Conservation (phyloP, 768 basidiomycete species). For the Hygrophorus russula region DNA sequence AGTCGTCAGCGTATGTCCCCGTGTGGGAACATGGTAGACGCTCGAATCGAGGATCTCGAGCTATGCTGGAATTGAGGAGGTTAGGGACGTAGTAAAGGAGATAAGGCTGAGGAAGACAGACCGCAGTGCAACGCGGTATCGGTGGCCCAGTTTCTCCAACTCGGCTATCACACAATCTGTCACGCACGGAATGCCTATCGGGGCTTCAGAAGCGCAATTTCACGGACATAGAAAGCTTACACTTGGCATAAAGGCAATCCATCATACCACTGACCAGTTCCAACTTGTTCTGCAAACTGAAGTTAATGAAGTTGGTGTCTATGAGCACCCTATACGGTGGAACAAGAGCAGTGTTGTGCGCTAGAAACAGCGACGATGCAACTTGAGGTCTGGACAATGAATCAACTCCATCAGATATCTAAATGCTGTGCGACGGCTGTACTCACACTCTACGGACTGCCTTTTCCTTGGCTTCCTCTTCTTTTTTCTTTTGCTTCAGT, state of each 20-base stretch:
- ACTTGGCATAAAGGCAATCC: constrained; percentile 98
- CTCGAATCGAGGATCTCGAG: constrained; percentile 95
- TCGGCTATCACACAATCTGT: constrained; percentile 99
- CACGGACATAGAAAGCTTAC: constrained; percentile 26
- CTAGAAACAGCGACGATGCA: constrained; percentile 87
- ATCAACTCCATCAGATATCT: constrained; percentile 3
- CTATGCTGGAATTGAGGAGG: constrained; percentile 49
- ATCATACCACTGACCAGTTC: constrained; percentile 98
- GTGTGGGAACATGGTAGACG: constrained; percentile 84
- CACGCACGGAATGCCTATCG: constrained; percentile 90
- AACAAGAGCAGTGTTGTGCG: constrained; percentile 90
- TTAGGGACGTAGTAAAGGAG: neutral
- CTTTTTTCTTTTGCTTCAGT: constrained; percentile 77
- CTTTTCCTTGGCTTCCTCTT: constrained; percentile 70
- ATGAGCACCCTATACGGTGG: constrained; percentile 96
- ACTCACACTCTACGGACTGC: constrained; percentile 72
- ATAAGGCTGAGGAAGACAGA: constrained; percentile 33
- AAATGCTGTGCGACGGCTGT: constrained; percentile 2
- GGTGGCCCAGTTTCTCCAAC: constrained; percentile 92
- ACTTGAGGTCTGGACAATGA: constrained; percentile 51
- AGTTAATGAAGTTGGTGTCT: constrained; percentile 99
- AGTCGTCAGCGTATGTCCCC: constrained; percentile 99
- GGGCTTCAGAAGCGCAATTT: neutral
- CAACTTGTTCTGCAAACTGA: constrained; percentile 94
- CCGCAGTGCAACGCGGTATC: constrained; percentile 91